These are phyloP conservation scores for Russula sp. DNA, from an alignment of 768 basidiomycete genomes.

Conservation along the genomic window DNA sequence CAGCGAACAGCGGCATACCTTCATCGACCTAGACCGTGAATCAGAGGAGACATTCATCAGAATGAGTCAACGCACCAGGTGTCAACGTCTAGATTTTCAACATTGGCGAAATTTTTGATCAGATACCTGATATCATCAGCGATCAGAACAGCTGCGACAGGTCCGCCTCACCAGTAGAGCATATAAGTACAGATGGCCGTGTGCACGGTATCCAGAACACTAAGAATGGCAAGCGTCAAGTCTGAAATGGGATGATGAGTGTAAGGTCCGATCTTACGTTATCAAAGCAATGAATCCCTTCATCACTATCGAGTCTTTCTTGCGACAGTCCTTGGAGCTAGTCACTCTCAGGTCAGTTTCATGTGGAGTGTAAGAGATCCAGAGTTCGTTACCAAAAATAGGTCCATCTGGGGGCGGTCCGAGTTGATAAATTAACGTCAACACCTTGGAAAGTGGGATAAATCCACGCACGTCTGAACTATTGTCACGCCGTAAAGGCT, in stretches of 20 bases:
- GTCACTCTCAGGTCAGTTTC: background rate
- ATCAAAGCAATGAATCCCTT: background rate
- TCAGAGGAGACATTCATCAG: background rate
- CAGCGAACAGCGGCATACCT: slow-evolving; percentile 21
- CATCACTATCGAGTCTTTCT: background rate
- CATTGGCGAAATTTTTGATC: slow-evolving; percentile 37
- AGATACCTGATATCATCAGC: slow-evolving; percentile 34
- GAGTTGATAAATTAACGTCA: background rate
- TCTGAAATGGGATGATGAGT: background rate
- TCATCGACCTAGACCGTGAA: slow-evolving; percentile 16
- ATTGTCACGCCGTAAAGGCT: slow-evolving; percentile 6
- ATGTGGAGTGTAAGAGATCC: too few relatives aligned
- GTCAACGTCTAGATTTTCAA: slow-evolving; percentile 30
- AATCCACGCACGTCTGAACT: slow-evolving; percentile 2
- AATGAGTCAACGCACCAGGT: slow-evolving; percentile 32
- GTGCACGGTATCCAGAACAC: slow-evolving; percentile 40
- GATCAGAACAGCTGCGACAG: background rate
- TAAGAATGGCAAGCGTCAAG: slow-evolving; percentile 7
- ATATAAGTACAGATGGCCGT: slow-evolving; percentile 37
- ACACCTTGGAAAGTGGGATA: background rate
- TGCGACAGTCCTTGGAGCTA: background rate
- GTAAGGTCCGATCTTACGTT: background rate
- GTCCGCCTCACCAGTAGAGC: slow-evolving; percentile 38
- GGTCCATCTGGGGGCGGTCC: background rate
- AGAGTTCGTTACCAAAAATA: background rate